Evolutionary conservation across 345 rosid species (phyloP).

Genomic region (Salix udensis): DNA sequence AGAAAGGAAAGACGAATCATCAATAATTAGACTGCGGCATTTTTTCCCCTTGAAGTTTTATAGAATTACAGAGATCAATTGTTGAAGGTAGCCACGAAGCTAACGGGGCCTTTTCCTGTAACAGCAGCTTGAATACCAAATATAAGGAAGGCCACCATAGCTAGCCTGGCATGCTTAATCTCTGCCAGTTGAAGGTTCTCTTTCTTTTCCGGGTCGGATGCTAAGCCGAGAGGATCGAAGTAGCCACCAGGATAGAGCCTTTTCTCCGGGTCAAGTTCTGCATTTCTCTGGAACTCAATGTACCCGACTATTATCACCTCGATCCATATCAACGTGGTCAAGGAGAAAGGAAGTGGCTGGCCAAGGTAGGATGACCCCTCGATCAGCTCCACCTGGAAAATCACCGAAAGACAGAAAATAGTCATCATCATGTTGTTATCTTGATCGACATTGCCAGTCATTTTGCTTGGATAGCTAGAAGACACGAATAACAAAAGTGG

Average conservation of each 20-base stretch:
- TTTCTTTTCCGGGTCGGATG: conserved; percentile 63
- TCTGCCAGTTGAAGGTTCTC: conserved; percentile 70
- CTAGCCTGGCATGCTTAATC: conserved; percentile 80
- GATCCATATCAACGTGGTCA: conserved; percentile 77
- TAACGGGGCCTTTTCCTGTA: conserved; percentile 79
- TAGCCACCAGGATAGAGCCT: conserved; percentile 83
- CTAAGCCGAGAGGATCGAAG: conserved; percentile 76
- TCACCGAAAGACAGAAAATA: no score
- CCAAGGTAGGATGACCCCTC: conserved; percentile 93
- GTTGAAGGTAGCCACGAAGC: conserved; percentile 69
- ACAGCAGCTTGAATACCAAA: conserved; percentile 67
- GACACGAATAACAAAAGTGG: conserved; percentile 18
- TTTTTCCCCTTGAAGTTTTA: background rate
- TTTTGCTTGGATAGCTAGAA: conserved; percentile 22
- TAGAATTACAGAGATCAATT: conserved; percentile 10
- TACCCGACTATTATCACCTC: conserved; percentile 64
- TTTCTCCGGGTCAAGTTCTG: conserved; percentile 74
- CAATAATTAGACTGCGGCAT: no score
- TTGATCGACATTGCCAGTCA: background rate
- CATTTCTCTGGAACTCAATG: conserved; percentile 58
- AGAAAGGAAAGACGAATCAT: no score
- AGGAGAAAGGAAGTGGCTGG: conserved; percentile 78
- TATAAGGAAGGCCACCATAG: conserved; percentile 83
- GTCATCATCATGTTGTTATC: background rate
- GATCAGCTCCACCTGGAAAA: conserved; percentile 66